Evolutionary conservation across 371 early-diverging fungal genomes (phyloP), one percentile per base, ranked within the genome.

Genomic region (Syncephalastrum contaminatum): DNA sequence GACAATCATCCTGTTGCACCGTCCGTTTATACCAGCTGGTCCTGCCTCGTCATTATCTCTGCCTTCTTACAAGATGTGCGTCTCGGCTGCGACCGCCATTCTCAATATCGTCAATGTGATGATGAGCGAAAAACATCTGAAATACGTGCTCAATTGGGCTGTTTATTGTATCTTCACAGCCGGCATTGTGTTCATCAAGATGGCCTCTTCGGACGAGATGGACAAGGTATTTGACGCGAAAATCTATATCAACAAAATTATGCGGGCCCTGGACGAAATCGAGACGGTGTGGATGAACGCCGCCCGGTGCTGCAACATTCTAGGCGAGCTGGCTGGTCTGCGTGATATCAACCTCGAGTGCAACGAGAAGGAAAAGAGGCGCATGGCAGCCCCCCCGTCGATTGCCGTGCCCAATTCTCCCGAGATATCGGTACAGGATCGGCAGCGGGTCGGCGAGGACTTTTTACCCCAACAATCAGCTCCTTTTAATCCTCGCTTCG

Each of bases 71-170:
- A 68, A 78, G 16, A 67, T 77, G 15, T 81, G 82, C 48, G 65
- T 69, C 1, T 70, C 72, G 5, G 73, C 79, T 5, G 81, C 84
- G 1, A 72, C 72, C 13, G 59, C 77, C 0, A 77, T 81, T 13
- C 52, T 79, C 19, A 66, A 72, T 20, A 79, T 84, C 21, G 64
- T 54, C 14, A 65, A 70, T 44, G 51, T 64, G 14, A 62, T 80
- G 62, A 41, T 70, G 5, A 62, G 61, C 13, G 61, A 68, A 20
- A 62, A 64, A 18, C 63, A 61, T 20, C 53, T 80, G 16, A 64
- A 57, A 8, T 73, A 60, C 55, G 70, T 72, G 0, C 48, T 67
- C 30, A 73, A 72, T 36, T 75, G 57, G 42, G 53, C 70, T 2
- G 67, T 73, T 1, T 79, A 73, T 48, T 69, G 66, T 48, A 58